Evolutionary conservation across 2,329 filamentous ascomycete species (phyloP).

Genomic region (Microdochium bolleyi): DNA sequence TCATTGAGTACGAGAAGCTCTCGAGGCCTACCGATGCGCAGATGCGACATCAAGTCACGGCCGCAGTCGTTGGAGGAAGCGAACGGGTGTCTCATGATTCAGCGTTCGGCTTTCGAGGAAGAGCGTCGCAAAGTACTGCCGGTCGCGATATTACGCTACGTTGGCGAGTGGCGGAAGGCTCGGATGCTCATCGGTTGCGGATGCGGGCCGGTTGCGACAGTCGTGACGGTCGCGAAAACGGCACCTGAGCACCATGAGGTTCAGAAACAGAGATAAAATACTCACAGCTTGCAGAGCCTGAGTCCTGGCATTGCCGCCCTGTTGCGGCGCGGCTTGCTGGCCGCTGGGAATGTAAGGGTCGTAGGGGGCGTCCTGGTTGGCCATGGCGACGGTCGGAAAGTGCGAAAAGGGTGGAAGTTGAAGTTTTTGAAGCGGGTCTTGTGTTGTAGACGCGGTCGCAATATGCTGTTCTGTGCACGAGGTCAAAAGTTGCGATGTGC

Average conservation of each 20-base stretch:
- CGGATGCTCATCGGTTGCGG: background rate
- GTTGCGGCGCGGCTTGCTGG: slow-evolving; percentile 35
- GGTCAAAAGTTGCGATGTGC: background rate
- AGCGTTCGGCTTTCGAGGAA: no score
- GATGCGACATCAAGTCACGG: no score
- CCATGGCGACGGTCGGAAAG: slow-evolving; percentile 30
- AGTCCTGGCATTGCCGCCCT: slow-evolving; percentile 42
- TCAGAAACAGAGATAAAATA: slow-evolving; percentile 17
- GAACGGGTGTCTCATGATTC: no score
- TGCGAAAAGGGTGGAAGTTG: background rate
- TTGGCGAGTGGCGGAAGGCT: no score
- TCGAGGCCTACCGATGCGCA: no score
- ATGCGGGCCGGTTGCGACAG: background rate
- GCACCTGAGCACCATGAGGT: background rate
- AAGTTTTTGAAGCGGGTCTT: background rate
- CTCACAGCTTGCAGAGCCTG: slow-evolving; percentile 79
- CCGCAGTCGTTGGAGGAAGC: no score
- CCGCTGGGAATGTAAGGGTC: slow-evolving; percentile 82
- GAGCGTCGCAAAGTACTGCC: no score
- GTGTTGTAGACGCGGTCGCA: background rate
- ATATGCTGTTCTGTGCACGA: background rate
- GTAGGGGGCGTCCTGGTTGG: slow-evolving; percentile 58
- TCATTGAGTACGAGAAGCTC: no score
- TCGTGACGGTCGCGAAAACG: background rate
- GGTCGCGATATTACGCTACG: no score